phyloP scores from a whole-genome alignment of 225 moss, liverwort and hornwort genomes.

The Rhytidiadelphus loreus region DNA sequence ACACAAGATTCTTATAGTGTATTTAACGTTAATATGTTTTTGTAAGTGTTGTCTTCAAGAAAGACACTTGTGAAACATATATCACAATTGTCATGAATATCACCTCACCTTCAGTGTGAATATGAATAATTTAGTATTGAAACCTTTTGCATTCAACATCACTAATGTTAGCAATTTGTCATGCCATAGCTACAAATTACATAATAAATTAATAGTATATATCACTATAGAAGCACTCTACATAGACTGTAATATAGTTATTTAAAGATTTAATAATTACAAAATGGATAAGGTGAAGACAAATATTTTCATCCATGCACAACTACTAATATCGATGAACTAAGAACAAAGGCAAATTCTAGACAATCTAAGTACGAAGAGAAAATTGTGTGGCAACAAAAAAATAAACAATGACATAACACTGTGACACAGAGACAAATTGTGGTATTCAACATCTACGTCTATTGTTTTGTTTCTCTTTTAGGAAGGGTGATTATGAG shows the following conservation, averaged over 20 bases:
- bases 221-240: background rate
- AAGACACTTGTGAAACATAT: too few relatives aligned
- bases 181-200: too few relatives aligned
- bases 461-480: too few relatives aligned
- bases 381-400: background rate
- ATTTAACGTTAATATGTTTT: too few relatives aligned
- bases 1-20: too few relatives aligned
- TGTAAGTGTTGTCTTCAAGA: too few relatives aligned
- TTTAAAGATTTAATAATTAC: background rate
- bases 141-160: background rate
- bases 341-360: background rate
- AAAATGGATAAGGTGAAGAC: background rate
- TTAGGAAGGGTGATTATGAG: too few relatives aligned
- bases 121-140: background rate
- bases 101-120: background rate
- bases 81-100: too few relatives aligned
- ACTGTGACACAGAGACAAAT: background rate
- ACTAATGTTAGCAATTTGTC: background rate
- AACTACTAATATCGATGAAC: background rate
- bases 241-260: too few relatives aligned
- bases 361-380: too few relatives aligned
- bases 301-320: background rate
- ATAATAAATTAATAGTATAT: accelerated
- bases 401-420: too few relatives aligned
- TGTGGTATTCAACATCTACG: background rate